Evolutionary conservation across 768 basidiomycete species (phyloP).

Genomic region (Kondoa subrosea): DNA sequence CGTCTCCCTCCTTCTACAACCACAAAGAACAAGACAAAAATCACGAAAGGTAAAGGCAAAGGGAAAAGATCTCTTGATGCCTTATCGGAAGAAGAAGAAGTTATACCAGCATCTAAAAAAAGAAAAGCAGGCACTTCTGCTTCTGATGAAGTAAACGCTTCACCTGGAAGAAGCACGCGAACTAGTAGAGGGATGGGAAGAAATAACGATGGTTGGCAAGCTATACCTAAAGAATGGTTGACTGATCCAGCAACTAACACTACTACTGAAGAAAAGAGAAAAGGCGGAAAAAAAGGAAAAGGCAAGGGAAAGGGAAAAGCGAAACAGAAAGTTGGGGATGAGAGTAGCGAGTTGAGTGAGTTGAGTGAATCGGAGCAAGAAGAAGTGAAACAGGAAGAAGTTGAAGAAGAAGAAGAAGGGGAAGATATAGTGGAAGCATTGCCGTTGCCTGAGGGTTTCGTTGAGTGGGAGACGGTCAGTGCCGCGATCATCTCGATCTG

Average conservation of each 20-base stretch:
- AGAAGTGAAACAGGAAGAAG: background rate
- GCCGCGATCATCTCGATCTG: background rate
- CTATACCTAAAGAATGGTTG: conserved; percentile 28
- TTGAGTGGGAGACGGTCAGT: conserved; percentile 3
- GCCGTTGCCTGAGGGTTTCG: background rate
- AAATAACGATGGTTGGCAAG: conserved; percentile 19
- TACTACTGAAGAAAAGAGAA: conserved; percentile 3
- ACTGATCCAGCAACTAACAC: background rate
- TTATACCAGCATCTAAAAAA: conserved; percentile 51
- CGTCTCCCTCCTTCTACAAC: conserved; percentile 19
- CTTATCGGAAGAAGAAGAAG: conserved; percentile 46
- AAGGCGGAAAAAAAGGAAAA: background rate
- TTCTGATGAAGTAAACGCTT: conserved; percentile 8
- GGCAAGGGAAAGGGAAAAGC: conserved; percentile 6
- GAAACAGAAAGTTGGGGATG: conserved; percentile 9
- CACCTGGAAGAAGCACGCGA: background rate
- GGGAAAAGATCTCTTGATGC: conserved; percentile 1
- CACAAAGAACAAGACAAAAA: conserved; percentile 9
- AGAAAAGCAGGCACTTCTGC: conserved; percentile 44
- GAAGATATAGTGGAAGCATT: conserved; percentile 5
- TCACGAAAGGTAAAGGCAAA: conserved; percentile 10
- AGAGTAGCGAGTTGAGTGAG: conserved; percentile 12
- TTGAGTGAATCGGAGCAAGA: background rate
- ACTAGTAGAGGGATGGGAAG: conserved; percentile 1
- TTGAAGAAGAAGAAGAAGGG: conserved; percentile 1